Percentiles rank a stretch among this genome's conserved stretches.
These are phyloP conservation scores for Jatropha curcas DNA, from an alignment of 345 rosid genomes.

Conservation along the genomic window DNA sequence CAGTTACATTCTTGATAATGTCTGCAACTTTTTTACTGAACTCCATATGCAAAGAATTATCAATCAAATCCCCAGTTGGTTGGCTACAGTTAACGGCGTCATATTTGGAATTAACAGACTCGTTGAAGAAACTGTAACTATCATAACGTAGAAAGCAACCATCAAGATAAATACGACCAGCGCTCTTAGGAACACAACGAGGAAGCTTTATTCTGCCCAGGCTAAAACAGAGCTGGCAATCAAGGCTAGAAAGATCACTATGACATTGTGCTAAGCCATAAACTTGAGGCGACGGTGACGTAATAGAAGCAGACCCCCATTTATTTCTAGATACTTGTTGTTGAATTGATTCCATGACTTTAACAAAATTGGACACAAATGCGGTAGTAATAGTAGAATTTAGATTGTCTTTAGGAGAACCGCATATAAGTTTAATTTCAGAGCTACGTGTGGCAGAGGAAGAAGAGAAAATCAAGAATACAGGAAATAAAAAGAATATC, in stretches of 20 bases:
- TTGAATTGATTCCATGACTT: constrained; percentile 23
- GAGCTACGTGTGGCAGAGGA: not conserved
- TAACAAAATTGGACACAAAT: constrained; percentile 7
- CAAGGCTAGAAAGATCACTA: constrained; percentile 38
- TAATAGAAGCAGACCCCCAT: constrained; percentile 26
- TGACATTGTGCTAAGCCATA: constrained; percentile 50
- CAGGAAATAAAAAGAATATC: not conserved
- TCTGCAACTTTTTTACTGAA: constrained; percentile 29
- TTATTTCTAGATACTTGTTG: not conserved
- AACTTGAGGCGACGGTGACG: constrained; percentile 24
- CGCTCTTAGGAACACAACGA: constrained; percentile 31
- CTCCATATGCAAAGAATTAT: not conserved
- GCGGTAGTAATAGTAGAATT: not conserved
- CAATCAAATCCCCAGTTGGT: constrained; percentile 1
- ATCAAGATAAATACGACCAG: constrained; percentile 59
- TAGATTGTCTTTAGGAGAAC: not conserved
- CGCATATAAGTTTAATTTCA: constrained; percentile 17
- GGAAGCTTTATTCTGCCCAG: constrained; percentile 28
- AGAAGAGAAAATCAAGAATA: not conserved
- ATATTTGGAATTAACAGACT: constrained; percentile 31
- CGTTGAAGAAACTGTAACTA: constrained; percentile 48
- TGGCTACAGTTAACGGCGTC: constrained; percentile 34
- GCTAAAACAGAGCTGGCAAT: constrained; percentile 48
- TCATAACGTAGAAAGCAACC: constrained; percentile 72
- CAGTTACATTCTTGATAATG: constrained; percentile 41